Evolutionary conservation across 2,329 filamentous ascomycete genomes (phyloP), one percentile per base, ranked within the genome.

Genomic region (Podosphaera leucotricha): DNA sequence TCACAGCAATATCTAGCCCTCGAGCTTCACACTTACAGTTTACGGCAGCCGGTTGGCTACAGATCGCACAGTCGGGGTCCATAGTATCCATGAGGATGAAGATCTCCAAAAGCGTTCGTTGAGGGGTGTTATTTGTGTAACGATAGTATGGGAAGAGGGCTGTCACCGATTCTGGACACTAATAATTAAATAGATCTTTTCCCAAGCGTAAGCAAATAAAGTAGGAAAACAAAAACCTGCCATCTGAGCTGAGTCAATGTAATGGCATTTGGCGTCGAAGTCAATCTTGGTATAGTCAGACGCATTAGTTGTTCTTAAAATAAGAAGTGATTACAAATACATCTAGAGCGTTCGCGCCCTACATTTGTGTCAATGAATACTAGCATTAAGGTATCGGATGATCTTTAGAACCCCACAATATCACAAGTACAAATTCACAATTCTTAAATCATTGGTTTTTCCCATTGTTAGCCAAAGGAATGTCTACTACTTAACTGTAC

Each of bases 51-150:
- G 75, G 72, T 49, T 67, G 66, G 54, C 66, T 65, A 59, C 75
- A 79, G 55, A 80, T 74, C 44, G 75, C 75, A 60, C 75, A 80
- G 60, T 78, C 72, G 38, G 75, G 75, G 54, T 79, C 75, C 72
- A 78, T 77, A 59, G 22, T 8, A 24, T 24, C 22, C 22, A 24
- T 24, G 22, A 24, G 8, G 28, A 3, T 33, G 13, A 33, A 11
- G 6, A 13, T 13, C 13, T 4, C 11, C 15, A 11, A n/a, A 11
- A 33, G 4, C 13, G 15, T n/a, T 33, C 28, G 11, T 2, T 38
- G 37, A 16, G 18, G 11, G 2, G 16, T 38, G 8, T 19, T 38
- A 13, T 38, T 11, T 11, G 18, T 3, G 37, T 38, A 16, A 22
- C 18, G n/a, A 19, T 19, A 20, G 2, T 20, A 15, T 38, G n/a